Evolutionary conservation across 208 protist genomes (phyloP), one percentile per base, ranked within the genome.

Genomic region (Leishmania martiniquensis): DNA sequence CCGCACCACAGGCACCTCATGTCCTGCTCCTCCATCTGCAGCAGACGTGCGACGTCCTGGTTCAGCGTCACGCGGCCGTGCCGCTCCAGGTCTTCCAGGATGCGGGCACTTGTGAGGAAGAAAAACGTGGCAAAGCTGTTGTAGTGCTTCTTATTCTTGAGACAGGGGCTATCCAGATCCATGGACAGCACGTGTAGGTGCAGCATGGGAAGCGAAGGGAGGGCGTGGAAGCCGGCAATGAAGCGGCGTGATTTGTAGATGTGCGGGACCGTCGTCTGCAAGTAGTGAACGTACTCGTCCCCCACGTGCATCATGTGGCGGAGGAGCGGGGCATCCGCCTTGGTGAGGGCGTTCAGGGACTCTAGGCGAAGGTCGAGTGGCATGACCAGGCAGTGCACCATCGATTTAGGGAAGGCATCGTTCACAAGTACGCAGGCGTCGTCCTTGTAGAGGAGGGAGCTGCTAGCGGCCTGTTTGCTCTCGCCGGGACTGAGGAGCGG

Each of bases 101-200:
- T 83, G n/a, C 85, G 74, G 4, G 87, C 82, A 13, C 76, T 77
- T 10, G 92, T 86, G 42, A 97, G 87, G 80, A 97, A 97, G 69
- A 97, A 97, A 47, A 85, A 88, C 9, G 94, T 97, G 47, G 92
- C 89, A 60, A 97, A 97, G 82, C 85, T 95, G 86, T 97, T 97
- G 87, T 97, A 97, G 83, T 97, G 94, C 81, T 93, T 93, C 78
- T 93, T 93, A 45, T 72, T 91, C 81, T 96, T 96, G 37, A 97
- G 62, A 68, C 83, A 93, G 1, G 89, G 85, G 54, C 90, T 93
- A 63, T 93, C 90, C 29, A 97, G 87, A 72, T 97, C 94, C 72
- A 95, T 78, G 13, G 89, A 90, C 52, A 96, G 75, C 59, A 97
- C 81, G 62, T 97, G 94, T 84, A 97, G 86, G 85, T 97, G 94